Percentiles rank a stretch among this genome's conserved stretches.
phyloP scores from a whole-genome alignment of 148 eudicot species.

The Persicaria tinctoria region DNA sequence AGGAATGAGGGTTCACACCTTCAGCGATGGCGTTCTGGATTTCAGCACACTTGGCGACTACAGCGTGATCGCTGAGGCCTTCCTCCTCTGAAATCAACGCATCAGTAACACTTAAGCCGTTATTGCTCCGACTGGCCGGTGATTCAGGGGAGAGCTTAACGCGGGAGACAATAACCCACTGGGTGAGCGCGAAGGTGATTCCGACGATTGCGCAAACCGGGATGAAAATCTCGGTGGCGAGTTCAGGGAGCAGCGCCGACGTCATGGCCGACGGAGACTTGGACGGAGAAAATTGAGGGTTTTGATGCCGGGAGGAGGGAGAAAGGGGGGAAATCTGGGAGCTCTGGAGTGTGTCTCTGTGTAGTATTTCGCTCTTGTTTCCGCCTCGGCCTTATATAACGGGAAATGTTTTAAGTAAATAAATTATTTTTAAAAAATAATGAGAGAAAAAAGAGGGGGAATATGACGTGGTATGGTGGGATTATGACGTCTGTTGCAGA shows the following conservation, averaged over 20 bases:
- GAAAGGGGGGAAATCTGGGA: not conserved
- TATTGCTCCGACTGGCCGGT: constrained; percentile 9
- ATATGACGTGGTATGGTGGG: not conserved
- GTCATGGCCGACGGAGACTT: constrained; percentile 28
- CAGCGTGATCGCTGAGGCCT: constrained; percentile 46
- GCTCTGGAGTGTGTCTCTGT: not conserved
- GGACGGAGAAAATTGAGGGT: not conserved
- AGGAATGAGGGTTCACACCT: constrained; percentile 26
- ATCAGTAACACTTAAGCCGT: constrained; percentile 35
- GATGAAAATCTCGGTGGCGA: constrained; percentile 59
- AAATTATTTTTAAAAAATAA: not conserved
- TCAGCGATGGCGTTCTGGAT: constrained; percentile 82
- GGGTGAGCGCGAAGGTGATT: constrained; percentile 62
- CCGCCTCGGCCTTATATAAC: not conserved
- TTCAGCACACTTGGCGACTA: constrained; percentile 73
- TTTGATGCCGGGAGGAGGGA: not conserved
- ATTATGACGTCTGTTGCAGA: not conserved
- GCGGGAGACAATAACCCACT: constrained; percentile 65
- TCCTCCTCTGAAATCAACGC: constrained; percentile 80
- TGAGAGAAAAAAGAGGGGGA: too few relatives aligned
- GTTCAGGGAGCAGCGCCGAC: constrained; percentile 50
- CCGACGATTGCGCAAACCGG: constrained; percentile 74
- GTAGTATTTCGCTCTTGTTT: not conserved
- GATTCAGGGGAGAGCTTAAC: constrained; percentile 39
- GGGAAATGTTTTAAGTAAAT: not conserved